Evolutionary conservation across 2,329 filamentous ascomycete species (phyloP), one percentile per base, ranked within the genome.

Genomic region (Cytospora chrysosperma): DNA sequence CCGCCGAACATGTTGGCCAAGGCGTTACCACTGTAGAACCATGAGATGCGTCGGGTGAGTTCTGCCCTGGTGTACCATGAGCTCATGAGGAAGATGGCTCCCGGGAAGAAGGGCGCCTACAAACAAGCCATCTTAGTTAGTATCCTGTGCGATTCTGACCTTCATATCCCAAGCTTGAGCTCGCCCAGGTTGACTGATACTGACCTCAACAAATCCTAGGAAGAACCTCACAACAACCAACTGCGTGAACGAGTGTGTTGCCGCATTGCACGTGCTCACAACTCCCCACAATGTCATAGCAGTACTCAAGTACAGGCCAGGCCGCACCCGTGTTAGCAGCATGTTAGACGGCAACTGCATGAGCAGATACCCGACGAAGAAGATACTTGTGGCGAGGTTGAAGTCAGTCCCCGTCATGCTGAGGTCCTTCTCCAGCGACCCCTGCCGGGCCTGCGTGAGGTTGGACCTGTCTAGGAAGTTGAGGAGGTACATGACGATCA

Each of bases 271-370:
- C 0, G 76, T 78, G 51, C 70, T 79, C 34, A 75, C 75, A 59
- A 73, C 72, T 19, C 70, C 79, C 73, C 70, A 81, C 13, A 75
- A 70, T 68, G 77, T 74, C 70, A 83, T 82, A 0, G 78, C 78
- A 0, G 73, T 71, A 0, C 81, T 77, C 1, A 88, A 76, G 65
- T 85, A 87, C 1, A 82, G 62, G 2, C 81, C 82, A 1, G 85
- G 85, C 12, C 79, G 76, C 32, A 85, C 73, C 3, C 81, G 75
- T 0, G 84, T 86, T 2, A 88, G 73, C 0, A 68, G 58, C 62
- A 88, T 75, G 65, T 88, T 88, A 0, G 84, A 86, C 0, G 85
- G 86, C 0, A 88, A 73, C 70, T 88, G 85, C 80, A 87, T 86
- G 15, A 86, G 72, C 0, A 88, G 74, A 67, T 88, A 88, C 4